Evolutionary conservation across 192 early-diverging fungal species (phyloP).

Genomic region (Mortierella alpina): DNA sequence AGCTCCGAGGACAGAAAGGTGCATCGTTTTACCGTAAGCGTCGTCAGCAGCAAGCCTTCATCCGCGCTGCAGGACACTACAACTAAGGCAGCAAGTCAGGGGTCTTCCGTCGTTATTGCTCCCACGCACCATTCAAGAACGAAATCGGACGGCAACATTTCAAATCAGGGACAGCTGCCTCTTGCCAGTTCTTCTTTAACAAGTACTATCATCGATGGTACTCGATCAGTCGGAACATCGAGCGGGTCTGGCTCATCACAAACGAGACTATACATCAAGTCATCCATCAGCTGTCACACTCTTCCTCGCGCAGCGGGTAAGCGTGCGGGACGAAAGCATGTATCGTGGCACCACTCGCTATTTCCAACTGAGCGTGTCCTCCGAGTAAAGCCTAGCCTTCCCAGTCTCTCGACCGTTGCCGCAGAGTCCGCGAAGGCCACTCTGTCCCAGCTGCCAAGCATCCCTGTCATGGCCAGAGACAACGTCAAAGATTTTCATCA

Average conservation of each 20-base stretch:
- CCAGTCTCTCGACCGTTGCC: slow-evolving; percentile 37
- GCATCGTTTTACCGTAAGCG: not conserved
- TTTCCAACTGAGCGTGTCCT: slow-evolving; percentile 42
- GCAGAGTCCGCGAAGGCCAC: slow-evolving; percentile 27
- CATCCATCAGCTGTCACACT: slow-evolving; percentile 50
- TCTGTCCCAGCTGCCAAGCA: slow-evolving; percentile 20
- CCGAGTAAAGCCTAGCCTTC: slow-evolving; percentile 43
- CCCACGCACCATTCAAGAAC: slow-evolving; percentile 2
- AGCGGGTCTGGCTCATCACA: slow-evolving; percentile 7
- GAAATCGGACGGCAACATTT: slow-evolving; percentile 14
- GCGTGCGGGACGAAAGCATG: slow-evolving; percentile 36
- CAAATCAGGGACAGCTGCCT: not conserved
- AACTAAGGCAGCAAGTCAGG: not conserved
- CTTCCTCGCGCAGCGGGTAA: slow-evolving; percentile 35
- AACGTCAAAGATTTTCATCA: slow-evolving; percentile 39
- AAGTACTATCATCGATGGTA: not conserved
- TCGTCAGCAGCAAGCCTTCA: too few species aligned
- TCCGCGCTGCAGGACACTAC: not conserved
- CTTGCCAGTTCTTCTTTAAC: not conserved
- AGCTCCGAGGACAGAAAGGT: slow-evolving; percentile 7
- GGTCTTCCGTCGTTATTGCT: not conserved
- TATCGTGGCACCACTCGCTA: slow-evolving; percentile 48
- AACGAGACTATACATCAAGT: slow-evolving; percentile 12
- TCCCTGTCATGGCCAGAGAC: slow-evolving; percentile 43
- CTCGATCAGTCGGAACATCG: not conserved